Evolutionary conservation across 2,329 filamentous ascomycete genomes (phyloP), one percentile per base, ranked within the genome.

Genomic region (Alternaria sp.): DNA sequence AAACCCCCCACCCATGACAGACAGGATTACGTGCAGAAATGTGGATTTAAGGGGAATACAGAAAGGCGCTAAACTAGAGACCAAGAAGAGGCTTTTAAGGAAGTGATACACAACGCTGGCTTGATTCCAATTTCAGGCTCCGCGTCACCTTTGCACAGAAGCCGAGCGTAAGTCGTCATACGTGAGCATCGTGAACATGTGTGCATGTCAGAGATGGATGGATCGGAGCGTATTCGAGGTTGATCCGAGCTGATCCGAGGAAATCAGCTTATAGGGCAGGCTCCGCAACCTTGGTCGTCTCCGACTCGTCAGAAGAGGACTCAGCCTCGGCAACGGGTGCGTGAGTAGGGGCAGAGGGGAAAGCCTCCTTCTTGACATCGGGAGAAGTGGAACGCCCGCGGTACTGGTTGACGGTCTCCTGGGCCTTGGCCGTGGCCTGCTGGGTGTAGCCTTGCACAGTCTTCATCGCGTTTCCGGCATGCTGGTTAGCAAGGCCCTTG

Each of bases 381-480:
- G 75, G 74, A 5, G 74, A 77, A 36, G 72, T 59, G 45, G 76
- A 75, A 41, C 73, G 74, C 53, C 74, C 74, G 62, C 75, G 75
- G 63, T 77, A 77, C 56, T 74, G 70, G 64, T 76, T 76, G 61
- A 78, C 74, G 5, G 73, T 74, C 58, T 85, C 85, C 69, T 86
- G 83, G 39, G 86, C 87, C 78, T 87, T 86, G 70, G 79, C 77
- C 60, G 82, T 84, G 77, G 87, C 88, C 64, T 88, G 84, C 63
- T 82, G 83, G 51, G 87, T 83, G 61, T 87, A 86, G 65, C 80
- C 82, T 75, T 85, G 84, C 69, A 87, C 80, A 50, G 83, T 79
- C 67, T 84, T 84, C 58, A 84, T 81, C 17, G 85, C 86, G 63
- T 83, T 84, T 66, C 79, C 80, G 58, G 85, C 86, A 65, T 85